phyloP scores from a whole-genome alignment of 306 rosid genomes.

The Betula pendula region DNA sequence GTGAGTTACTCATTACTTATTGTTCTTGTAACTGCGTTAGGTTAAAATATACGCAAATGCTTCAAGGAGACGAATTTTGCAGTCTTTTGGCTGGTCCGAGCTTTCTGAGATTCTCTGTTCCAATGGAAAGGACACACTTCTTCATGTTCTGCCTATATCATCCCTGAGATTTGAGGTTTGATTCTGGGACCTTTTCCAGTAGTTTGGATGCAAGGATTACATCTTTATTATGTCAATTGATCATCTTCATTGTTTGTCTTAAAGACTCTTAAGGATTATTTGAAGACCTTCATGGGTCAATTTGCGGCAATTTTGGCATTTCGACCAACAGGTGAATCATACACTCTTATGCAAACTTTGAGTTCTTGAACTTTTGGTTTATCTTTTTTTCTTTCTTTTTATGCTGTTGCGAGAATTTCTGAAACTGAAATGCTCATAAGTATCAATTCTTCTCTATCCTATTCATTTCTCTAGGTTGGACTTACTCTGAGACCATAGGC shows the following conservation, averaged over 20 bases:
- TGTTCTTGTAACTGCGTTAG: constrained; percentile 28
- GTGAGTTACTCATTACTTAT: constrained; percentile 7
- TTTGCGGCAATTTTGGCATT: constrained; percentile 50
- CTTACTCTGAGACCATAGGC: constrained; percentile 48
- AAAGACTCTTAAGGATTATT: constrained; percentile 48
- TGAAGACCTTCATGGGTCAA: constrained; percentile 50
- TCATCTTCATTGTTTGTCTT: constrained; percentile 19
- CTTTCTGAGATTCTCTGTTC: constrained; percentile 45
- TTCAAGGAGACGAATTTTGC: constrained; percentile 52
- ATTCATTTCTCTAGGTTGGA: constrained; percentile 45
- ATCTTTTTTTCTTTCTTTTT: not conserved
- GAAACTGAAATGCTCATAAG: not conserved
- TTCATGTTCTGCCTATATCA: constrained; percentile 58
- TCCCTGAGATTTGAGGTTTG: constrained; percentile 50
- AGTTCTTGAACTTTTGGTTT: constrained; percentile 3
- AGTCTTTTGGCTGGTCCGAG: constrained; percentile 47
- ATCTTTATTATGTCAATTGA: constrained; percentile 4
- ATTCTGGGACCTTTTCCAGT: constrained; percentile 14
- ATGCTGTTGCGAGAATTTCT: not conserved
- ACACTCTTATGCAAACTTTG: constrained; percentile 10
- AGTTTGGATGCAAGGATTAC: not conserved
- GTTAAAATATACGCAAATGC: constrained; percentile 49
- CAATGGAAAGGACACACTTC: constrained; percentile 45
- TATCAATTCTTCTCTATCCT: not conserved
- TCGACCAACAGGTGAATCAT: constrained; percentile 53